Base-by-base conservation (phyloP, 2,329 filamentous ascomycete species). In the Cladophialophora carrionii region DNA sequence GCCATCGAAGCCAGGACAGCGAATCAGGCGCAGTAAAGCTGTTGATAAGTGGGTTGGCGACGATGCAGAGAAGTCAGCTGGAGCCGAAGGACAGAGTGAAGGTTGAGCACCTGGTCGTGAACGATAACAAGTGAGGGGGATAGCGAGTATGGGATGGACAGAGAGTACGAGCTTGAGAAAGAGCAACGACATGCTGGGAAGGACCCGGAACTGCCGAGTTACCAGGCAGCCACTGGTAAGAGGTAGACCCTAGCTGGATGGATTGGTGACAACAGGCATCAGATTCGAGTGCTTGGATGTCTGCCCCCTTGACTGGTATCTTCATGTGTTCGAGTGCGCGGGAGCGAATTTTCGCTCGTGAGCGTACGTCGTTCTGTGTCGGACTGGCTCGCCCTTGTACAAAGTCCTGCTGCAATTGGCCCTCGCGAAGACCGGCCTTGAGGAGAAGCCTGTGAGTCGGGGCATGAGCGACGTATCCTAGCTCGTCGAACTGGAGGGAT, bases 11-110 rank as follows among this genome's bases (percentile, higher is more conserved):
- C 32, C 26, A 22, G 4, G 12, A 20, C 12, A 32, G 29, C 10
- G 46, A 9, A 22, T 26, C 24, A 3, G 48, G n/a, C 9, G 22
- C 48, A 17, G 48, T 51, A 20, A 26, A 26, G 5, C 17, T 60
- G 22, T 26, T 60, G 57, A 53, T 60, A n/a, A 41, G 46, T 41
- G 57, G 57, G 22, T 31, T 60, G 48, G 53, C 57, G 20, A 41
- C 29, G 7, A 52, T 51, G n/a, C 41, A 53, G 57, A 49, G 57
- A 46, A 60, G 5, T 60, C 43, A 48, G 29, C 43, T 48, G 17
- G 56, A 26, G 17, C 34, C 34, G 56, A 58, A 20, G 17, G 56
- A 58, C n/a, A 43, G 46, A 26, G 43, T 49, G 43, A 58, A 31
- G 56, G 7, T 48, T 4, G n/a, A 58, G 6, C 41, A 31, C n/a